Conservation (phyloP, 2,329 filamentous ascomycete species). For the Fusarium caatingaense region DNA sequence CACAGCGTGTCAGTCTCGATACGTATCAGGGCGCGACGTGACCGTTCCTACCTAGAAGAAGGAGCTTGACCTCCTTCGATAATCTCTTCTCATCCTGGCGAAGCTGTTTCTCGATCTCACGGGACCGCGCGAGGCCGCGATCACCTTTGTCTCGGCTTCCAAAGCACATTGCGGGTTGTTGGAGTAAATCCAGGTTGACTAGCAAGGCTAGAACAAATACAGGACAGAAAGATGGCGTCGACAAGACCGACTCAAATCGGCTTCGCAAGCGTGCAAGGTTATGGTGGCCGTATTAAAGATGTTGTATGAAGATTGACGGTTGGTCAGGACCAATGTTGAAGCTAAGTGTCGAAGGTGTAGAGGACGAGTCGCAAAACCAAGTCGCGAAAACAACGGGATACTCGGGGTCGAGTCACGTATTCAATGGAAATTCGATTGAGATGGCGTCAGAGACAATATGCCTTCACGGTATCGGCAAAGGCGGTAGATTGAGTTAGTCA, state of each 20-base stretch:
- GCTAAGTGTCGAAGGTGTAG: background rate
- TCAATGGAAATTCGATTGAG: background rate
- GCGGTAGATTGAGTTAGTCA: background rate
- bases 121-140: constrained; percentile 66
- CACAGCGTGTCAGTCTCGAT: constrained; percentile 27
- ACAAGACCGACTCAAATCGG: background rate
- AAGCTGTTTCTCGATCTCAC: constrained; percentile 87
- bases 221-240: constrained; percentile 9
- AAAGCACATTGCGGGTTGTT: constrained; percentile 68
- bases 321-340: constrained; percentile 1
- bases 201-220: background rate
- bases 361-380: constrained; percentile 5
- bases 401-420: constrained; percentile 8
- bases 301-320: background rate
- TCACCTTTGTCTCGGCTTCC: constrained; percentile 64
- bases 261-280: constrained; percentile 9
- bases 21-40: background rate
- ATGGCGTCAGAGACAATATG: background rate
- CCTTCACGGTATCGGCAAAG: constrained; percentile 4
- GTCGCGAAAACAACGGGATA: constrained; percentile 17
- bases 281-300: constrained; percentile 2
- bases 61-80: constrained; percentile 89
- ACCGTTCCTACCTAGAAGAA: constrained; percentile 78
- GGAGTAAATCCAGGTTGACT: constrained; percentile 1
- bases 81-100: constrained; percentile 89